These are phyloP conservation scores for Fraxinus sp. DNA, from an alignment of 305 asterid species.

Conservation along the genomic window DNA sequence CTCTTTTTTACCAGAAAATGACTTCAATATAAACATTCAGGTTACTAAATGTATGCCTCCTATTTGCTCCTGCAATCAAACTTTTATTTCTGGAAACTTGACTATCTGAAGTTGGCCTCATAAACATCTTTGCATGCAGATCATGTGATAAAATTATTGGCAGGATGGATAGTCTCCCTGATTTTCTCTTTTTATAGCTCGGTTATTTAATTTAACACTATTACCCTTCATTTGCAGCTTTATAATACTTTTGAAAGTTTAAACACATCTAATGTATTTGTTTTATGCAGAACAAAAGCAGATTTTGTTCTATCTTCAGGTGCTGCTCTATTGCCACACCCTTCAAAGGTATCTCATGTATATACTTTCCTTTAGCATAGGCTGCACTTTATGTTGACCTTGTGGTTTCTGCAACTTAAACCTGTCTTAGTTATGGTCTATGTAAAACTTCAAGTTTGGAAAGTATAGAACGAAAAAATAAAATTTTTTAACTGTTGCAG, in stretches of 20 bases:
- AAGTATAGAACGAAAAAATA: neutral
- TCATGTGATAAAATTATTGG: neutral
- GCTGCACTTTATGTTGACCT: constrained; percentile 1
- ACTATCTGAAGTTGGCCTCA: neutral
- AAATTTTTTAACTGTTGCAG: neutral
- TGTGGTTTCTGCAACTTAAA: neutral
- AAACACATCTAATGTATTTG: constrained; percentile 22
- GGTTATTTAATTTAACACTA: neutral
- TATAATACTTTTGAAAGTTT: constrained; percentile 4
- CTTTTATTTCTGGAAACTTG: neutral
- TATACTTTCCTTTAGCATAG: constrained; percentile 7
- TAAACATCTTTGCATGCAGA: neutral
- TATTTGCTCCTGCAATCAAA: neutral
- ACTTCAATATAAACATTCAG: neutral
- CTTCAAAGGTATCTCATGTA: constrained; percentile 64
- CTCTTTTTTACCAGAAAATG: neutral
- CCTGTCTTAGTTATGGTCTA: neutral
- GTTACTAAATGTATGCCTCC: neutral
- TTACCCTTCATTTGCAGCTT: neutral
- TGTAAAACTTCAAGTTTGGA: neutral
- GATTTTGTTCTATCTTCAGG: constrained; percentile 63
- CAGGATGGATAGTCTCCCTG: neutral
- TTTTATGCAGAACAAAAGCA: constrained; percentile 44
- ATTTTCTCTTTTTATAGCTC: neutral
- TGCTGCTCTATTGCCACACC: constrained; percentile 74